Evolutionary conservation across 2,329 filamentous ascomycete genomes (phyloP).

Genomic region (Calonectria honghensis): DNA sequence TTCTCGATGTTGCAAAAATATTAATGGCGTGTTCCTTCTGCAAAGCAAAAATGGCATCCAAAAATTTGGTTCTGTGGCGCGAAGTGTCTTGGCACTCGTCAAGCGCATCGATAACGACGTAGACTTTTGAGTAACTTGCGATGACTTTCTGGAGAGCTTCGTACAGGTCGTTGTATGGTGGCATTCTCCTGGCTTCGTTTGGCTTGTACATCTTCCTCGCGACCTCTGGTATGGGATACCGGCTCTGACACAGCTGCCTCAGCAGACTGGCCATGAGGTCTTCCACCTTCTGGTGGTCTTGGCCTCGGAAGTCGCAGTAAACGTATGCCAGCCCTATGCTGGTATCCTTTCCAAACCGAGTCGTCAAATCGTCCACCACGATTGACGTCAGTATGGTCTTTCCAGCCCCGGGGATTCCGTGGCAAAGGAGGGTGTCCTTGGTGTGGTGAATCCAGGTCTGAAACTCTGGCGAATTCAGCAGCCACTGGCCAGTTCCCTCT

Average conservation of each 20-base stretch:
- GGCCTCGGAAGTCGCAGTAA: conserved; percentile 15
- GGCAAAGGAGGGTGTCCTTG: conserved; percentile 9
- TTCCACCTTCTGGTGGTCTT: neutral
- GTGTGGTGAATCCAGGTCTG: neutral
- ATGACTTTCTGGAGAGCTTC: conserved; percentile 3
- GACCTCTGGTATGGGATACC: neutral
- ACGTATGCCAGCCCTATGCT: neutral
- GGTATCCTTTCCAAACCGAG: neutral
- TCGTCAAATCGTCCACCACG: neutral
- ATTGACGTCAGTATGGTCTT: conserved; percentile 6
- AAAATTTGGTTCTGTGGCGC: neutral
- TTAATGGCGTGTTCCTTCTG: conserved; percentile 2
- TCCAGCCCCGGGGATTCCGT: conserved; percentile 6
- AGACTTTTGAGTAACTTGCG: conserved; percentile 1
- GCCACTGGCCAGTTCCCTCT: conserved; percentile 1
- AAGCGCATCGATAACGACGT: conserved; percentile 10
- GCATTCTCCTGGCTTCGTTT: neutral
- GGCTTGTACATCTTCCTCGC: neutral
- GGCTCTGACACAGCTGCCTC: conserved; percentile 6
- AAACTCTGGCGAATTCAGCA: neutral
- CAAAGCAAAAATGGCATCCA: neutral
- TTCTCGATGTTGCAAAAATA: conserved; percentile 26
- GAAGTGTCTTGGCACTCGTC: conserved; percentile 14
- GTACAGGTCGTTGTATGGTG: neutral
- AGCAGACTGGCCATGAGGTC: conserved; percentile 1